Conservation (phyloP, 2,329 filamentous ascomycete species). For the Calonectria pseudoreteaudii region DNA sequence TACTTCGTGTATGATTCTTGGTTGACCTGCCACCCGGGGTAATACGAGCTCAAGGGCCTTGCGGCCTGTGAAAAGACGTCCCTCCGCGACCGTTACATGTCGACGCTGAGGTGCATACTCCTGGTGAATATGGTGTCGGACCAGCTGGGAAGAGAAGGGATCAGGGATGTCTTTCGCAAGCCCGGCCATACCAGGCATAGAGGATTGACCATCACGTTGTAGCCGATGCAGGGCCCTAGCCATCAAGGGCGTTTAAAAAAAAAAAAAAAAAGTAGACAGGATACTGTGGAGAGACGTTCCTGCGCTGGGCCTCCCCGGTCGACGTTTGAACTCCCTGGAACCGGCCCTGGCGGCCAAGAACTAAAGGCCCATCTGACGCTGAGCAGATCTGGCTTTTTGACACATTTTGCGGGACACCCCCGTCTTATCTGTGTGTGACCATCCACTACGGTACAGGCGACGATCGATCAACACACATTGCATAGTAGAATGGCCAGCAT, state of each 20-base stretch:
- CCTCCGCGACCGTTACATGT: conserved; percentile 37
- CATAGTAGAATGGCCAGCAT: conserved; percentile 29
- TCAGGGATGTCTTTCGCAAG: conserved; percentile 47
- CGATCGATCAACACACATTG: conserved; percentile 33
- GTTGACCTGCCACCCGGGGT: conserved; percentile 40
- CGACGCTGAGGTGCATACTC: conserved; percentile 29
- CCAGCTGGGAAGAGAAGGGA: conserved; percentile 30
- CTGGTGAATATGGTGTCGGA: conserved; percentile 28
- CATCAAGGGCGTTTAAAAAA: conserved; percentile 30
- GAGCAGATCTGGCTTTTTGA: conserved; percentile 46
- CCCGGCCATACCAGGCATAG: conserved; percentile 49
- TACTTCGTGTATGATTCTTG: conserved; percentile 31
- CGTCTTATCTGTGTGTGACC: conserved; percentile 47
- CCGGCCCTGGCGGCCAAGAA: conserved; percentile 31
- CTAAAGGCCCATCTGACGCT: conserved; percentile 38
- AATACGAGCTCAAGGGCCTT: conserved; percentile 31
- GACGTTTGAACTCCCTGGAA: conserved; percentile 31
- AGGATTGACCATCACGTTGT: conserved; percentile 18
- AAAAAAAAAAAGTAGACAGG: conserved; percentile 31
- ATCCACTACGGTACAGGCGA: conserved; percentile 39
- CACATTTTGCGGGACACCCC: conserved; percentile 47
- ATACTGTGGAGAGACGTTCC: conserved; percentile 12
- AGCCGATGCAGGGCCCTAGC: conserved; percentile 33
- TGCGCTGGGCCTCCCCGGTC: conserved; percentile 35
- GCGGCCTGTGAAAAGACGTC: conserved; percentile 30